Percentiles rank a stretch among this genome's conserved stretches.
Evolutionary conservation across 371 early-diverging fungal genomes (phyloP).

Genomic region (Fennellomyces sp.): DNA sequence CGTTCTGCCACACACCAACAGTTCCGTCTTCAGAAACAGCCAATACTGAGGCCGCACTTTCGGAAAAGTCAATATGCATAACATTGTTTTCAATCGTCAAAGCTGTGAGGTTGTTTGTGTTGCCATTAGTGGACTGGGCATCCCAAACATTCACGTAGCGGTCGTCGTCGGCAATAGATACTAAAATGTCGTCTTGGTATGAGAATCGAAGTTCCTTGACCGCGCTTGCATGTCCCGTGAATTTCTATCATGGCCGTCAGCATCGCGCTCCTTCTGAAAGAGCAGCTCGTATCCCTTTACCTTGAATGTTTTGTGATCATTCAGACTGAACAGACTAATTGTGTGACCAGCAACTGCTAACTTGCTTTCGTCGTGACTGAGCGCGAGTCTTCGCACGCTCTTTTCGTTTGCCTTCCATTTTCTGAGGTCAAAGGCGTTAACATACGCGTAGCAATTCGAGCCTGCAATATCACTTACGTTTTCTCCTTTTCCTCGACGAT

Average conservation of each 20-base stretch:
- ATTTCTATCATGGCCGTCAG: conserved; percentile 38
- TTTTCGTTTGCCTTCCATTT: conserved; percentile 68
- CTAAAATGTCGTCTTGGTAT: conserved; percentile 56
- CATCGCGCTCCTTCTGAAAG: background rate
- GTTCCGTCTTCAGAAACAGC: conserved; percentile 77
- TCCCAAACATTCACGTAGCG: conserved; percentile 82
- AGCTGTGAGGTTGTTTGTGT: conserved; percentile 55
- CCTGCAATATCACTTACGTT: too few relatives aligned
- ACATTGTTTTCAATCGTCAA: conserved; percentile 70
- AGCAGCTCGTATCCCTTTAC: conserved; percentile 23
- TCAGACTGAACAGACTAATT: conserved; percentile 69
- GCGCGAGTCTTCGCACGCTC: conserved; percentile 54
- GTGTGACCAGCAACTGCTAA: conserved; percentile 68
- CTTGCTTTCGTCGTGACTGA: conserved; percentile 63
- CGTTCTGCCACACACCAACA: conserved; percentile 74
- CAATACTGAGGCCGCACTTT: conserved; percentile 55
- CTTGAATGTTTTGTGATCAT: conserved; percentile 51
- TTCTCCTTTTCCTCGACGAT: conserved; percentile 59
- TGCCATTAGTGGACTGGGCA: conserved; percentile 51
- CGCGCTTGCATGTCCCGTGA: conserved; percentile 75
- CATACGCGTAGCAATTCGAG: too few relatives aligned
- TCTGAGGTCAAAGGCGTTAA: too few relatives aligned
- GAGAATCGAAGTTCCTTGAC: conserved; percentile 64
- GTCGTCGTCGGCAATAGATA: conserved; percentile 77
- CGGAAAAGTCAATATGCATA: conserved; percentile 54